These are phyloP conservation scores for Apiospora pterosperma DNA, from an alignment of 2,329 filamentous ascomycete species.

Conservation along the genomic window DNA sequence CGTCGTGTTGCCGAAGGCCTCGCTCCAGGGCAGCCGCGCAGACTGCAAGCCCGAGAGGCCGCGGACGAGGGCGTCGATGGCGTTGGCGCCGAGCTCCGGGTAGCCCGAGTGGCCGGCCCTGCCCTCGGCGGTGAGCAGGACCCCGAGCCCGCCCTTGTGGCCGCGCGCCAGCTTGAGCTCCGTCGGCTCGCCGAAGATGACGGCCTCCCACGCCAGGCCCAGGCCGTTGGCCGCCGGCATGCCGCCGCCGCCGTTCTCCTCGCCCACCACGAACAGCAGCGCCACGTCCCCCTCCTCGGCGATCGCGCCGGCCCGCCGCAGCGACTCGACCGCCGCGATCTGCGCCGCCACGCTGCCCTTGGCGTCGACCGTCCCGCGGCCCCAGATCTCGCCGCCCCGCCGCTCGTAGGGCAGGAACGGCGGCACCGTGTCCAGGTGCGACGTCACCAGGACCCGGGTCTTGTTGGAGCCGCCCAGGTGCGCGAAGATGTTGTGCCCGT, in stretches of 20 bases:
- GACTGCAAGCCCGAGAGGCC: neutral
- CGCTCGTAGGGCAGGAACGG: slow-evolving; percentile 38
- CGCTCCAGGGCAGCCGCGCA: neutral
- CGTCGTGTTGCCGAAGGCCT: slow-evolving; percentile 4
- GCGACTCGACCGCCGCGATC: slow-evolving; percentile 47
- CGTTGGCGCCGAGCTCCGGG: slow-evolving; percentile 4
- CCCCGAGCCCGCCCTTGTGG: slow-evolving; percentile 65
- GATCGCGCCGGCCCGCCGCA: slow-evolving; percentile 28
- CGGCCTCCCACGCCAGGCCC: slow-evolving; percentile 51
- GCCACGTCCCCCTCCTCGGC: slow-evolving; percentile 39
- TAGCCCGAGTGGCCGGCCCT: slow-evolving; percentile 41
- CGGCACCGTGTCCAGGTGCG: slow-evolving; percentile 63
- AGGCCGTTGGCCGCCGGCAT: slow-evolving; percentile 53
- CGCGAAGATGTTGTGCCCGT: slow-evolving; percentile 57
- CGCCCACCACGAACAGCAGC: slow-evolving; percentile 56
- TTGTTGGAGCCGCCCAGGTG: slow-evolving; percentile 46
- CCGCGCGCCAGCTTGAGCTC: slow-evolving; percentile 66
- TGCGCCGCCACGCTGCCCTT: slow-evolving; percentile 46
- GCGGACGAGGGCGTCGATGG: slow-evolving; percentile 2
- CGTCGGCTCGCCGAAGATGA: slow-evolving; percentile 73
- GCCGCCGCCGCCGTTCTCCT: slow-evolving; percentile 64
- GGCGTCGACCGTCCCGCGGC: slow-evolving; percentile 7
- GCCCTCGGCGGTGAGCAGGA: slow-evolving; percentile 57
- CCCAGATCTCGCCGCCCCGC: slow-evolving; percentile 13
- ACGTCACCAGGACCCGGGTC: slow-evolving; percentile 51